These are phyloP conservation scores for Lactuca sativa DNA, from an alignment of 129 eudicot species.

Conservation along the genomic window DNA sequence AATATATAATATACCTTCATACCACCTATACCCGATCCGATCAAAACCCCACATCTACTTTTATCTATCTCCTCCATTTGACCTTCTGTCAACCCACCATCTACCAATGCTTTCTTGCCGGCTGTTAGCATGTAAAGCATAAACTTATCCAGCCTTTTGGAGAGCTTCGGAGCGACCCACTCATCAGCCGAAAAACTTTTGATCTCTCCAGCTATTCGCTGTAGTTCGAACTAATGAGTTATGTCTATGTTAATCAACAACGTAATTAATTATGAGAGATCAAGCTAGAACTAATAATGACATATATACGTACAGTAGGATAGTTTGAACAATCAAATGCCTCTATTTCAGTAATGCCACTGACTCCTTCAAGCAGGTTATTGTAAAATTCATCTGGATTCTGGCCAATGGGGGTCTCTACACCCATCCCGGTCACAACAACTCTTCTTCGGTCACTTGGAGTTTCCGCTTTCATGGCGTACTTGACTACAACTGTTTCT, in stretches of 20 bases:
- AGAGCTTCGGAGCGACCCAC: conserved; percentile 69
- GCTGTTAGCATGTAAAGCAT: conserved; percentile 87
- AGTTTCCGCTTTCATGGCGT: conserved; percentile 33
- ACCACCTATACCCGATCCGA: conserved; percentile 87
- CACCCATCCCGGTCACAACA: conserved; percentile 92
- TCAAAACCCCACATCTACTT: conserved; percentile 73
- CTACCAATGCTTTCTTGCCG: conserved; percentile 83
- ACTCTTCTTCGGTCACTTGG: conserved; percentile 57
- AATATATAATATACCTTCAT: conserved; percentile 49
- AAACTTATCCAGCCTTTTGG: conserved; percentile 72
- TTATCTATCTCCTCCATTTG: conserved; percentile 64
- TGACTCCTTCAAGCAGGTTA: conserved; percentile 79
- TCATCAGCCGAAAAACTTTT: conserved; percentile 67
- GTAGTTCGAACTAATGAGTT: conserved; percentile 16
- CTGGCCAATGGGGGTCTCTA: conserved; percentile 69
- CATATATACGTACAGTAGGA: conserved; percentile 60
- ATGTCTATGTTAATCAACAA: conserved; percentile 5
- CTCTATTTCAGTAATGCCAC: conserved; percentile 77
- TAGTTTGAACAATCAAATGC: conserved; percentile 68
- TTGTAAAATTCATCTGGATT: conserved; percentile 69
- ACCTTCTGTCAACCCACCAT: conserved; percentile 63
- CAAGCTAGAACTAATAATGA: neutral
- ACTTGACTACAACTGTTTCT: conserved; percentile 39
- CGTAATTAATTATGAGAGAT: neutral
- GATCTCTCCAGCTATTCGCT: conserved; percentile 92